These are phyloP conservation scores for Cryptococcus sp. DNA, from an alignment of 1,284 basidiomycete genomes.

Conservation along the genomic window DNA sequence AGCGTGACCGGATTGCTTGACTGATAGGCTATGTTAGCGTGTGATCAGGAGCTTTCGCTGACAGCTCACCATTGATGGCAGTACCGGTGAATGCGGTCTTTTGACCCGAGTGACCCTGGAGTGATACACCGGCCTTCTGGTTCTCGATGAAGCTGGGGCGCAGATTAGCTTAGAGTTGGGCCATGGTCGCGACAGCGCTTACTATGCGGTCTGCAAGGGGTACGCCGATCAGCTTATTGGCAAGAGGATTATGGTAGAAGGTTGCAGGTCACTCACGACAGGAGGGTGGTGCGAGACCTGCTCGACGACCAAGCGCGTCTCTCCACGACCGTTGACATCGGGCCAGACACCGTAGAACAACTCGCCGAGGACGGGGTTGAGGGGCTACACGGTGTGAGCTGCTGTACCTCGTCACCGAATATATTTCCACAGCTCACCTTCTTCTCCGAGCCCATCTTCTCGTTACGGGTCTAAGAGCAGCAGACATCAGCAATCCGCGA, in stretches of 20 bases:
- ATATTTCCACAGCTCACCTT: conserved; percentile 59
- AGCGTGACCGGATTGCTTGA: conserved; percentile 96
- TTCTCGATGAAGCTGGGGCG: conserved; percentile 70
- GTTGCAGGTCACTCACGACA: conserved; percentile 56
- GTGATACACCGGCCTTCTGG: conserved; percentile 70
- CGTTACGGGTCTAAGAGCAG: conserved; percentile 67
- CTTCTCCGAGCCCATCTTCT: conserved; percentile 94
- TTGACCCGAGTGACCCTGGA: conserved; percentile 91
- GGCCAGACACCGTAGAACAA: conserved; percentile 94
- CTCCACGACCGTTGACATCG: conserved; percentile 72
- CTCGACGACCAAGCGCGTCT: conserved; percentile 86
- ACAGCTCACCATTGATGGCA: conserved; percentile 70
- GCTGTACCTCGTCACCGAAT: too few species aligned
- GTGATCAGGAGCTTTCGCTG: neutral
- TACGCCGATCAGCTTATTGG: neutral
- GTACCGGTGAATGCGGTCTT: conserved; percentile 74
- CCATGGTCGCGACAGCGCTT: neutral
- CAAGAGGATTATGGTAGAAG: neutral
- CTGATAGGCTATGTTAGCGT: conserved; percentile 47
- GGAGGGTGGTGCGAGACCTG: conserved; percentile 96
- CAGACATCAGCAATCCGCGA: neutral
- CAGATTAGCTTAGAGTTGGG: conserved; percentile 3
- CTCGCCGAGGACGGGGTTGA: conserved; percentile 96
- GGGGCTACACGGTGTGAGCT: conserved; percentile 56
- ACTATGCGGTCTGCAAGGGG: conserved; percentile 53